Conservation (phyloP, 176 grass and related monocot species). For the Cocos nucifera region DNA sequence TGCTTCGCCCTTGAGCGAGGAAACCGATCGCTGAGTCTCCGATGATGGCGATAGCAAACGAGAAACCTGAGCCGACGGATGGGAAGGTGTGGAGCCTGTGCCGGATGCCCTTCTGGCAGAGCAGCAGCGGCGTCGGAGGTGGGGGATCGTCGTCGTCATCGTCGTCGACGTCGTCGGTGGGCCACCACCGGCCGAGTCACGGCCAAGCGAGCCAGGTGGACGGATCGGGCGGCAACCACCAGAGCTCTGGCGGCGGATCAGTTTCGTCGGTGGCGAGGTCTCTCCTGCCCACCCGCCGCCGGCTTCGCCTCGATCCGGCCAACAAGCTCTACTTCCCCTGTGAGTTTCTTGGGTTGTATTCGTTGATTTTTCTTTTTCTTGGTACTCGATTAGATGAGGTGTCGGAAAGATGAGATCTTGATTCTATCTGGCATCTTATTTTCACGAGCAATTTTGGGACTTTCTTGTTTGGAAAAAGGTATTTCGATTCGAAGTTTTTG, state of each 20-base stretch:
- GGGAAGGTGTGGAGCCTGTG: constrained; percentile 91
- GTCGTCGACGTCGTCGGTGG: constrained; percentile 33
- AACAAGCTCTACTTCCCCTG: constrained; percentile 97
- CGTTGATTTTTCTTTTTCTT: not conserved
- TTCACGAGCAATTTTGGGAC: too few species aligned
- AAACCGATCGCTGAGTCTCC: not conserved
- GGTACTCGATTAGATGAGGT: too few species aligned
- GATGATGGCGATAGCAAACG: constrained; percentile 62
- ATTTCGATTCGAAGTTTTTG: too few species aligned
- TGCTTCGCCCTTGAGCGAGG: not conserved
- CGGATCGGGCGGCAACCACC: constrained; percentile 12
- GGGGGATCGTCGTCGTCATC: constrained; percentile 24
- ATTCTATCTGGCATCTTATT: not conserved
- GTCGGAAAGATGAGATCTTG: not conserved
- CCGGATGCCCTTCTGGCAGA: constrained; percentile 82
- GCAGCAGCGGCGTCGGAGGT: constrained; percentile 26
- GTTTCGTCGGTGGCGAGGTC: constrained; percentile 74
- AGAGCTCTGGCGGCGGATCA: constrained; percentile 13
- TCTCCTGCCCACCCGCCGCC: constrained; percentile 55
- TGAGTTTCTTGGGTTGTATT: constrained; percentile 27
- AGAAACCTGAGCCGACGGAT: constrained; percentile 28
- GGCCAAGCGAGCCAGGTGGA: constrained; percentile 25
- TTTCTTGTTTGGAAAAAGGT: too few species aligned
- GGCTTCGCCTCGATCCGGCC: constrained; percentile 79
- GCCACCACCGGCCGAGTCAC: constrained; percentile 48